Conservation (phyloP, 306 rosid species). For the Dalbergia cochinchinensis region DNA sequence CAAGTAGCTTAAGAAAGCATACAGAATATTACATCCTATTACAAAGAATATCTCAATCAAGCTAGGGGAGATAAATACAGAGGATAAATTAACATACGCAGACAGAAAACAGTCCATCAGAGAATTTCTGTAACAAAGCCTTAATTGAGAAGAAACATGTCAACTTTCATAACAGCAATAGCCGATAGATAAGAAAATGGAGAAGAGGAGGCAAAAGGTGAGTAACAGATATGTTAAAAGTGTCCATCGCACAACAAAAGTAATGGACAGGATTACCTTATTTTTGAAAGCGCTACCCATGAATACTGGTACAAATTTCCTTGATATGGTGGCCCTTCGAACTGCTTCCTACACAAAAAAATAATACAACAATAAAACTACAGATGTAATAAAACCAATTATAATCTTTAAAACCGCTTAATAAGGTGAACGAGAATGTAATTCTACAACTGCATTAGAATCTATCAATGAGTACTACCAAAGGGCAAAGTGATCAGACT, state of each 20-base stretch:
- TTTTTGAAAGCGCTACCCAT: conserved; percentile 99
- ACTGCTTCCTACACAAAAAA: conserved; percentile 74
- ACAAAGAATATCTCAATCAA: conserved; percentile 13
- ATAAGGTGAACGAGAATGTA: conserved; percentile 2
- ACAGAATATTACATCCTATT: no score
- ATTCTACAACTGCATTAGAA: conserved; percentile 4
- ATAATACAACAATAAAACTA: conserved; percentile 8
- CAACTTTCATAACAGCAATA: conserved; percentile 5
- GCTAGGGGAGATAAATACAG: neutral
- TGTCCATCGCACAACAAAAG: conserved; percentile 2
- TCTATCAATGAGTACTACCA: neutral
- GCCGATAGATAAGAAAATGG: neutral
- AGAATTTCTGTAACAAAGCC: conserved; percentile 16
- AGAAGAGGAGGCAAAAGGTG: neutral
- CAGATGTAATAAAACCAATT: neutral
- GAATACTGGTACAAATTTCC: conserved; percentile 91
- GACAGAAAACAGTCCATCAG: conserved; percentile 17
- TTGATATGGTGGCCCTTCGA: conserved; percentile 88
- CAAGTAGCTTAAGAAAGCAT: conserved; percentile 9
- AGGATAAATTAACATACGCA: conserved; percentile 32
- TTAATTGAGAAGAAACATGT: neutral
- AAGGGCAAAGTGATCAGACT: conserved; percentile 3
- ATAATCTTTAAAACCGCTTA: neutral
- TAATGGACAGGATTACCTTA: conserved; percentile 65
- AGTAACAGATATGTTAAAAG: neutral